Evolutionary conservation across 2,329 filamentous ascomycete genomes (phyloP), one percentile per base, ranked within the genome.

Genomic region (Cladobotryum protrusum): DNA sequence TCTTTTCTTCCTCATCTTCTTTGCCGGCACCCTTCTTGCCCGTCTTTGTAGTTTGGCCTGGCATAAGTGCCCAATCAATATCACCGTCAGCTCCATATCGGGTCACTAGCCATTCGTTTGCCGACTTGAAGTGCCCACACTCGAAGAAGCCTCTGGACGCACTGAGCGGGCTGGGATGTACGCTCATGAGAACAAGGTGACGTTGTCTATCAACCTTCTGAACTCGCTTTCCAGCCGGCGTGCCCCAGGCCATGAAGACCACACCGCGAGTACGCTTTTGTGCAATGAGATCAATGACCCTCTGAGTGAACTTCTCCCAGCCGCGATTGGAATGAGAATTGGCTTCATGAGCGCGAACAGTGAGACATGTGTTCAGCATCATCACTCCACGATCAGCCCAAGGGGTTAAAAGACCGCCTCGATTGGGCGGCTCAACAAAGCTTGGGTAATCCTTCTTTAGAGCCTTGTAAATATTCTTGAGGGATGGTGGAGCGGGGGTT

Each of bases 301-400:
- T 87, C 64, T 96, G 91, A 17, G 92, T 99, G 64, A 99, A 88
- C 41, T 77, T 77, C 70, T 99, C 93, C 93, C 93, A 99, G 14
- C 93, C 93, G 55, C 85, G 85, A 60, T 86, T 86, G 3, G 86
- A 75, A 68, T 99, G 93, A 24, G 83, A 88, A 66, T 93, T 92
- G 43, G 93, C 85, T 59, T 95, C 83, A 64, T 95, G 87, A 1
- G 89, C 89, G 19, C 89, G 87, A 15, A 99, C 93, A 0, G 93
- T 99, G 49, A 99, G 75, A 66, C 90, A 96, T 1, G 93, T 95
- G 67, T 99, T 99, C 57, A 99, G 79, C 71, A 99, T 78, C 39
- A 99, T 78, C 5, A 99, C 91, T 44, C 93, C 93, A 45, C 87
- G 85, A 59, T 96, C 87, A 1, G 93, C 92, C 93, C 93, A 99